Conservation (phyloP, 331 rosid species). For the Prunus yedoensis region DNA sequence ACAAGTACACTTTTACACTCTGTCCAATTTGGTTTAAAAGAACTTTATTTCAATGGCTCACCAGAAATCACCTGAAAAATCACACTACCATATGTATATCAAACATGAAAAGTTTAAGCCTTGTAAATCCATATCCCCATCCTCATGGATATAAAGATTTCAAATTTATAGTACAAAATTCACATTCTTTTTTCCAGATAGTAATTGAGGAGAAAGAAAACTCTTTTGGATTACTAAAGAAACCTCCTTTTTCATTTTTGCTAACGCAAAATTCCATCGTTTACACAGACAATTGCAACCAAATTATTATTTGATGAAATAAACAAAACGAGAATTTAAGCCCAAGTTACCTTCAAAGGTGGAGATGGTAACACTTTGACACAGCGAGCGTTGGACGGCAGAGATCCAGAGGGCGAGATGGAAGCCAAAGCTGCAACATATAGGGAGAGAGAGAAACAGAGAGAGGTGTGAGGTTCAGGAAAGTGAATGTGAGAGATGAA, state of each 20-base stretch:
- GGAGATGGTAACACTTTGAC: too few species aligned
- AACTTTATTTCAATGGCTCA: constrained; percentile 6
- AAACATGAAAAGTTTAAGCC: neutral
- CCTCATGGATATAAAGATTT: neutral
- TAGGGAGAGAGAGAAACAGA: neutral
- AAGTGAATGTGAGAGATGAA: neutral
- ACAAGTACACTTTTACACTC: neutral
- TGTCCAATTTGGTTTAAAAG: constrained; percentile 8
- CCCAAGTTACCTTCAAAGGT: neutral
- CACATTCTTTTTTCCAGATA: neutral
- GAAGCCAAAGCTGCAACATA: neutral
- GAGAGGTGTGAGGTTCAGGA: neutral
- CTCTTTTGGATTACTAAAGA: neutral
- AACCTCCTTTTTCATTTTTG: neutral
- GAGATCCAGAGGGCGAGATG: constrained; percentile 9
- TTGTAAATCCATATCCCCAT: neutral
- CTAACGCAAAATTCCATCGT: neutral
- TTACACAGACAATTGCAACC: neutral
- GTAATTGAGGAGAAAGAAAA: neutral
- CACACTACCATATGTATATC: neutral
- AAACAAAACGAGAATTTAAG: neutral
- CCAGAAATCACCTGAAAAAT: constrained; percentile 35
- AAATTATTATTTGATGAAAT: neutral
- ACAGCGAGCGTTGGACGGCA: neutral
- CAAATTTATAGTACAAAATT: neutral